Evolutionary conservation across 2,329 filamentous ascomycete species (phyloP).

Genomic region (Ascochyta clinopodiicola): DNA sequence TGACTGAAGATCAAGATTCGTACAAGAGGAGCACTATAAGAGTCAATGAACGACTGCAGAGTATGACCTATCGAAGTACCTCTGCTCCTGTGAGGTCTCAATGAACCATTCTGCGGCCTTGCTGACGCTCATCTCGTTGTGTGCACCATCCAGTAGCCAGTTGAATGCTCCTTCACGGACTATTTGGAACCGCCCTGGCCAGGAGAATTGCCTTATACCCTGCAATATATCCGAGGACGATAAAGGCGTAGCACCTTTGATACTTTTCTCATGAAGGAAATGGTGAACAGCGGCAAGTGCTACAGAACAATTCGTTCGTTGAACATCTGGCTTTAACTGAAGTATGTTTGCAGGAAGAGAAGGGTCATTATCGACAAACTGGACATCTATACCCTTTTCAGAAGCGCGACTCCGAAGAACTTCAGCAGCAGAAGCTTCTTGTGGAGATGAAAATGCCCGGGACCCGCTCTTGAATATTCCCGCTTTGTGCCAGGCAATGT

Average conservation of each 20-base stretch:
- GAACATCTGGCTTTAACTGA: neutral
- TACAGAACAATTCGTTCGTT: neutral
- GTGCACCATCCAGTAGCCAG: neutral
- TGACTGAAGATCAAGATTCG: no score
- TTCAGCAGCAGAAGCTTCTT: constrained; percentile 10
- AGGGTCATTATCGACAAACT: no score
- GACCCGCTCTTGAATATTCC: constrained; percentile 70
- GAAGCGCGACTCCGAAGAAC: constrained; percentile 19
- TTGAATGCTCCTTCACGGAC: neutral
- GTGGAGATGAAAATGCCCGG: constrained; percentile 53
- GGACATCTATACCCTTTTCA: constrained; percentile 8
- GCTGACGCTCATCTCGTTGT: neutral
- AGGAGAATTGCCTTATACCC: neutral
- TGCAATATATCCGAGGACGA: neutral
- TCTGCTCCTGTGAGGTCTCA: no score
- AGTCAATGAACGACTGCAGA: no score
- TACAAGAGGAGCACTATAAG: no score
- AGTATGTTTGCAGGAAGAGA: neutral
- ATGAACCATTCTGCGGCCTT: no score
- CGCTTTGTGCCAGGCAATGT: constrained; percentile 77
- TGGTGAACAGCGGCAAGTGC: neutral
- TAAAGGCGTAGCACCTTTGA: neutral
- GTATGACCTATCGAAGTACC: no score
- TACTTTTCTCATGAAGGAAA: neutral
- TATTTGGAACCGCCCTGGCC: neutral